Conservation (phyloP, 139 green algal genomes). For the Zygnema cylindricum region DNA sequence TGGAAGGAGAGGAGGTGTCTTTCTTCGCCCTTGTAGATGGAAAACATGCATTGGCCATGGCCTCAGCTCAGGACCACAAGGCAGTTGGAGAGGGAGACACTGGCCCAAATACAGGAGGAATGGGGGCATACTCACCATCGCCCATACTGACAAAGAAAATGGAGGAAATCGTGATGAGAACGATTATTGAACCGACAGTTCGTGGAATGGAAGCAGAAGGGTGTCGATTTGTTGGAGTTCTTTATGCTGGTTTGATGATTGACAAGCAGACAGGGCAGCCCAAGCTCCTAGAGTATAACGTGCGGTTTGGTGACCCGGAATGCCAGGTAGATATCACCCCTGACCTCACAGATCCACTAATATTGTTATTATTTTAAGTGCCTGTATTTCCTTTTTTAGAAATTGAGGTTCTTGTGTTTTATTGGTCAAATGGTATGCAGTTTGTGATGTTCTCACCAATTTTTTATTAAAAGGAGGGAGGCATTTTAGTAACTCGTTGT, state of each 20-base stretch:
- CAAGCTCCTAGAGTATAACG: slow-evolving; percentile 97
- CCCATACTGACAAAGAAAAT: slow-evolving; percentile 87
- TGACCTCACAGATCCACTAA: no score
- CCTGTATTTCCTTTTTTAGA: no score
- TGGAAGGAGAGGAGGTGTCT: slow-evolving; percentile 92
- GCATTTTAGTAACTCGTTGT: no score
- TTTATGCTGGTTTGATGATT: slow-evolving; percentile 99
- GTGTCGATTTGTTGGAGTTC: slow-evolving; percentile 83
- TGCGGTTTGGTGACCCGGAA: slow-evolving; percentile 97
- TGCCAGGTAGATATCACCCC: slow-evolving; percentile 84
- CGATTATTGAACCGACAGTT: slow-evolving; percentile 88
- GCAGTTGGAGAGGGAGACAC: slow-evolving; percentile 91
- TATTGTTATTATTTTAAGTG: no score
- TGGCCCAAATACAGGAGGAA: slow-evolving; percentile 96
- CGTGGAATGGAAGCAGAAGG: slow-evolving; percentile 85
- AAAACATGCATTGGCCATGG: slow-evolving; percentile 62
- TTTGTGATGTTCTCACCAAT: no score
- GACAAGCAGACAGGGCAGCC: slow-evolving; percentile 73
- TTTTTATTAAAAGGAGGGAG: no score
- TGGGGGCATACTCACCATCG: slow-evolving; percentile 96
- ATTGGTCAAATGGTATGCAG: no score
- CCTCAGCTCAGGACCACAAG: slow-evolving; percentile 92
- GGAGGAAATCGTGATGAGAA: slow-evolving; percentile 78
- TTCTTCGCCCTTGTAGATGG: slow-evolving; percentile 98
- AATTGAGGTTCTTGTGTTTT: no score